These are phyloP conservation scores for Suillus decipiens DNA, from an alignment of 768 basidiomycete genomes.

Conservation along the genomic window DNA sequence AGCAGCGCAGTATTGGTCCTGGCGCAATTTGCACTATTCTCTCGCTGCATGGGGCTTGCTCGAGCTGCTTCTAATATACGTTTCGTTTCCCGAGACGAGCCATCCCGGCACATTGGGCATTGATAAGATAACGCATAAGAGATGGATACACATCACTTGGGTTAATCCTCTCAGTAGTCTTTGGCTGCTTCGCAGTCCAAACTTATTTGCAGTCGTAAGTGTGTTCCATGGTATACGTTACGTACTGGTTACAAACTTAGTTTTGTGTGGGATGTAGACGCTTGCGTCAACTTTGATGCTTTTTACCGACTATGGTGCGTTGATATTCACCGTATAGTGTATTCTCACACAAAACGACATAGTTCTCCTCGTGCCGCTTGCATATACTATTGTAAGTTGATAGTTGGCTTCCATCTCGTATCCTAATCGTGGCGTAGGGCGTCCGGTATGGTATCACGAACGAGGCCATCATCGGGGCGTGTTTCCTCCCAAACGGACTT, in stretches of 20 bases:
- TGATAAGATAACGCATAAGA: conserved; percentile 40
- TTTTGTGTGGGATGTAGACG: neutral
- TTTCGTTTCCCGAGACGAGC: conserved; percentile 65
- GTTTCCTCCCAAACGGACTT: conserved; percentile 58
- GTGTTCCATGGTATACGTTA: too few relatives aligned
- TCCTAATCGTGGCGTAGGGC: conserved; percentile 39
- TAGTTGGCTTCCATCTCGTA: neutral
- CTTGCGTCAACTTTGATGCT: neutral
- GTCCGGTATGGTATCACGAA: conserved; percentile 56
- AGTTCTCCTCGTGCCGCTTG: conserved; percentile 52
- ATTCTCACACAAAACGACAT: conserved; percentile 25
- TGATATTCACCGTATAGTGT: conserved; percentile 18
- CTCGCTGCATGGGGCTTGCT: conserved; percentile 44
- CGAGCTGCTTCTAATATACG: conserved; percentile 39
- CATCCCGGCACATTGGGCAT: conserved; percentile 59
- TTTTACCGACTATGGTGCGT: neutral
- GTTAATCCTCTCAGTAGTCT: conserved; percentile 62
- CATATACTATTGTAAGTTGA: conserved; percentile 56
- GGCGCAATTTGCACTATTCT: conserved; percentile 58
- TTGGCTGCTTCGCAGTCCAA: conserved; percentile 57
- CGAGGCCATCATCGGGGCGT: conserved; percentile 57
- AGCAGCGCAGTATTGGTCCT: conserved; percentile 61
- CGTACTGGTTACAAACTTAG: neutral
- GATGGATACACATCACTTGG: conserved; percentile 36
- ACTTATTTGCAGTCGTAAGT: conserved; percentile 54